These are phyloP conservation scores for Tulasnella sp. DNA, from an alignment of 768 basidiomycete species.

Conservation along the genomic window DNA sequence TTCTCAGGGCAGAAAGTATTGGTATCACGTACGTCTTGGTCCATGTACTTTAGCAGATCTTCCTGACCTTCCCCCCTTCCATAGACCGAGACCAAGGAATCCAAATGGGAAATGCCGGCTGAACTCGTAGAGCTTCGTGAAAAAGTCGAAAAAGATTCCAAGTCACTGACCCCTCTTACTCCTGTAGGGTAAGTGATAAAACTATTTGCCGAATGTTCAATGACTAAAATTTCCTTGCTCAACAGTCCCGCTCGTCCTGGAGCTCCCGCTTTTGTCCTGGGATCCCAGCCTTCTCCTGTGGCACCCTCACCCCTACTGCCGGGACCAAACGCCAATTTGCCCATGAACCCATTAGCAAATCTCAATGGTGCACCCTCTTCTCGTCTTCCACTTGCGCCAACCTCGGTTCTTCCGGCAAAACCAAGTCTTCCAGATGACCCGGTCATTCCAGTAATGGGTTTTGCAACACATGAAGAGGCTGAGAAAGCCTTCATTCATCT, in stretches of 20 bases:
- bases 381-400: conserved; percentile 32
- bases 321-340: conserved; percentile 38
- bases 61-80: conserved; percentile 11
- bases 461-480: conserved; percentile 72
- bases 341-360: conserved; percentile 25
- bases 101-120: conserved; percentile 96
- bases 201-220: not conserved
- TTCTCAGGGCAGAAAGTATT: conserved; percentile 81
- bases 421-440: conserved; percentile 79
- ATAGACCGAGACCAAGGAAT: conserved; percentile 77
- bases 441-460: conserved; percentile 81
- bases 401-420: conserved; percentile 43
- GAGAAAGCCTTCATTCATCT: conserved; percentile 91
- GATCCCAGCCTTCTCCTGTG: conserved; percentile 29
- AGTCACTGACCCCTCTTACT: conserved; percentile 22
- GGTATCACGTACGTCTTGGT: conserved; percentile 53
- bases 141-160: conserved; percentile 63
- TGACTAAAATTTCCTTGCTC: conserved; percentile 27
- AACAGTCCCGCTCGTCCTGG: conserved; percentile 23
- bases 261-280: conserved; percentile 16
- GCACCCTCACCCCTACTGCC: conserved; percentile 41
- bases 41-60: not conserved
- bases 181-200: conserved; percentile 20
- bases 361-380: conserved; percentile 25
- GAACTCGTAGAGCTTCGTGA: conserved; percentile 76